A percentile compares a stretch with the other conserved stretches of the same genome.
Evolutionary conservation across 495 filamentous ascomycete species (phyloP).

Genomic region (Tuber umbilicatum): DNA sequence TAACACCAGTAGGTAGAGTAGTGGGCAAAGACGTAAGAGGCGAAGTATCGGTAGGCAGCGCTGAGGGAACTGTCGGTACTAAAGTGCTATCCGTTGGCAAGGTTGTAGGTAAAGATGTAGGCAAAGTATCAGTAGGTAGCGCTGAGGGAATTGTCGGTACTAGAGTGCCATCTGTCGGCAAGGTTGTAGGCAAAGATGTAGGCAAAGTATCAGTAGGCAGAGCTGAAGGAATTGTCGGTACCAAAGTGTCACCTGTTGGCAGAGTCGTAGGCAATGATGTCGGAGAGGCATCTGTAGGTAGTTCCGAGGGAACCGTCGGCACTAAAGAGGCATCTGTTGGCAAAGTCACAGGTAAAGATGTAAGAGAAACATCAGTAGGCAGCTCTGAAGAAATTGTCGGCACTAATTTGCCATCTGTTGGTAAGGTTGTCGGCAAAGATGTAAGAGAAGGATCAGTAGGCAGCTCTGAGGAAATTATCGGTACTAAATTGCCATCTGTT

Average conservation of each 20-base stretch:
- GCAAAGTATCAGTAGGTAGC: not conserved
- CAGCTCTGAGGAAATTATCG: not conserved
- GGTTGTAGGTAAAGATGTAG: slow-evolving; percentile 6
- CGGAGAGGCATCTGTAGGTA: slow-evolving; percentile 1
- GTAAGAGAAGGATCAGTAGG: not conserved
- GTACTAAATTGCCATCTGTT: not conserved
- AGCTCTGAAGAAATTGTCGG: not conserved
- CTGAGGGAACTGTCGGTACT: slow-evolving; percentile 7
- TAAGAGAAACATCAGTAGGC: not conserved
- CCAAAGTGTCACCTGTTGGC: not conserved
- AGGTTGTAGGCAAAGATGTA: slow-evolving; percentile 6
- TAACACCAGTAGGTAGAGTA: slow-evolving; percentile 1
- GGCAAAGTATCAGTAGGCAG: slow-evolving; percentile 1
- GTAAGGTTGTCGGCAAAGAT: slow-evolving; percentile 5
- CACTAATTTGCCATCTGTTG: not conserved
- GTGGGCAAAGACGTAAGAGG: slow-evolving; percentile 8
- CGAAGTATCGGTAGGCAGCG: slow-evolving; percentile 3
- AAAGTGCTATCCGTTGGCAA: not conserved
- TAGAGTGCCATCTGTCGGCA: not conserved
- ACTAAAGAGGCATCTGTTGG: not conserved
- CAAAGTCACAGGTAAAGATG: not conserved
- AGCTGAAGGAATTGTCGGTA: not conserved
- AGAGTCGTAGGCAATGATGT: slow-evolving; percentile 5
- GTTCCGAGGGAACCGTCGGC: not conserved
- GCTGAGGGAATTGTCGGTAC: not conserved